Conservation (phyloP, 495 filamentous ascomycete genomes). For the Penicillium arizonense region DNA sequence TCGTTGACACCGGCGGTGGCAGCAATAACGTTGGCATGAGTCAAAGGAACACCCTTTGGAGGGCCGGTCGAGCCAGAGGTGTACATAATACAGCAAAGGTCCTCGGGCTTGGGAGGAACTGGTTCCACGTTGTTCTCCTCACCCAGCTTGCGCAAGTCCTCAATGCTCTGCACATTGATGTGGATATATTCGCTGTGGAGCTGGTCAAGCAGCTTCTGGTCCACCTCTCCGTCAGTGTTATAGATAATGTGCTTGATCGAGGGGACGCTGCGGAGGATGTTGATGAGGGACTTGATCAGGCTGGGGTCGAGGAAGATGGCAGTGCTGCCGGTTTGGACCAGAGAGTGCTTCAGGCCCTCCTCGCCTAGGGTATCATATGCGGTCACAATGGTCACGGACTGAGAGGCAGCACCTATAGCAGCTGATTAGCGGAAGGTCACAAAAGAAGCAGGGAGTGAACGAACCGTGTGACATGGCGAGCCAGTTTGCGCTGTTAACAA, state of each 20-base stretch:
- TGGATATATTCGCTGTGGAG: slow-evolving; percentile 69
- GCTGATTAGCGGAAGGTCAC: not conserved
- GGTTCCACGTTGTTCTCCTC: slow-evolving; percentile 80
- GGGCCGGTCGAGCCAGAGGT: slow-evolving; percentile 97
- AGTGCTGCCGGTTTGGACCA: slow-evolving; percentile 81
- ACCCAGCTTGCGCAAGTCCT: slow-evolving; percentile 80
- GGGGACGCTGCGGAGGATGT: slow-evolving; percentile 76
- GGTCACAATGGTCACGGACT: slow-evolving; percentile 92
- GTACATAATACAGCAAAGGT: slow-evolving; percentile 99
- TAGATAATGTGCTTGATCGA: slow-evolving; percentile 84
- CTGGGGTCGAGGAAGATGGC: slow-evolving; percentile 88
- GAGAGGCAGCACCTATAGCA: slow-evolving; percentile 62
- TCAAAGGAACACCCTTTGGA: slow-evolving; percentile 92
- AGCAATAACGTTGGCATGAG: slow-evolving; percentile 85
- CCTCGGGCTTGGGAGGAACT: slow-evolving; percentile 75
- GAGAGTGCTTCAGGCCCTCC: slow-evolving; percentile 87
- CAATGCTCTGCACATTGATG: slow-evolving; percentile 76
- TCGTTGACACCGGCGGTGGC: slow-evolving; percentile 85
- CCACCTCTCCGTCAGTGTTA: slow-evolving; percentile 75
- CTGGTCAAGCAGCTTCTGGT: slow-evolving; percentile 75
- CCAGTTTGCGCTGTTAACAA: slow-evolving; percentile 62
- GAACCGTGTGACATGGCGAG: slow-evolving; percentile 68
- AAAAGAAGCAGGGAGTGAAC: slow-evolving; percentile 5
- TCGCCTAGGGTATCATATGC: slow-evolving; percentile 97
- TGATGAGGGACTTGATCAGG: slow-evolving; percentile 75